Evolutionary conservation across 257 asterid genomes (phyloP).

Genomic region (Capsicum pubescens): DNA sequence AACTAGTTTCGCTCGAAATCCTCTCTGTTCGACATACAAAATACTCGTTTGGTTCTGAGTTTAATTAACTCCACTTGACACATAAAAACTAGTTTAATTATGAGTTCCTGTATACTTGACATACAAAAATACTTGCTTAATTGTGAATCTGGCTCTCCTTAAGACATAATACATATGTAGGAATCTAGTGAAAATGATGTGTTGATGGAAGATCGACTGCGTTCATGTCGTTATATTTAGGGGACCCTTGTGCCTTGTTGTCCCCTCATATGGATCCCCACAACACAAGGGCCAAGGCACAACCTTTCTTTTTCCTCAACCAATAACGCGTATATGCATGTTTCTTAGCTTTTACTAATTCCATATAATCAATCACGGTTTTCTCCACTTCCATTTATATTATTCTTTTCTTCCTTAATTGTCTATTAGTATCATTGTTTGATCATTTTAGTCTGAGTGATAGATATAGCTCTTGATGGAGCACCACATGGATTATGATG

Average conservation of each 20-base stretch:
- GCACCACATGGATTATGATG: neutral
- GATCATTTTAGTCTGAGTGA: neutral
- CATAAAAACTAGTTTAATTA: no score
- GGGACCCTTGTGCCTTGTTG: conserved; percentile 19
- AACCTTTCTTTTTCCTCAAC: neutral
- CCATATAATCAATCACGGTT: neutral
- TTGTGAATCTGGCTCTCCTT: neutral
- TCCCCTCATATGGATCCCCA: neutral
- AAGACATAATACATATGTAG: neutral
- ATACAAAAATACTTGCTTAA: no score
- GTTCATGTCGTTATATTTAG: conserved; percentile 25
- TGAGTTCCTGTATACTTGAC: no score
- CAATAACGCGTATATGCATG: conserved; percentile 29
- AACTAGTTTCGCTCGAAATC: no score
- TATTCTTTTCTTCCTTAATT: neutral
- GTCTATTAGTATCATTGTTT: neutral
- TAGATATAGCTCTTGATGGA: neutral
- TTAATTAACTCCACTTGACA: no score
- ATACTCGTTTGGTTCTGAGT: no score
- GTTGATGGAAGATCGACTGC: conserved; percentile 20
- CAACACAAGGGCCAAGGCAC: conserved; percentile 26
- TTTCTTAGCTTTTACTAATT: neutral
- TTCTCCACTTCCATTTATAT: conserved; percentile 2
- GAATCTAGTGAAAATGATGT: conserved; percentile 41
- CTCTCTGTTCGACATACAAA: no score